Percentiles rank a stretch among this genome's conserved stretches.
phyloP scores from a whole-genome alignment of 352 stramenopile species.

The Phytopythium ostracodes region DNA sequence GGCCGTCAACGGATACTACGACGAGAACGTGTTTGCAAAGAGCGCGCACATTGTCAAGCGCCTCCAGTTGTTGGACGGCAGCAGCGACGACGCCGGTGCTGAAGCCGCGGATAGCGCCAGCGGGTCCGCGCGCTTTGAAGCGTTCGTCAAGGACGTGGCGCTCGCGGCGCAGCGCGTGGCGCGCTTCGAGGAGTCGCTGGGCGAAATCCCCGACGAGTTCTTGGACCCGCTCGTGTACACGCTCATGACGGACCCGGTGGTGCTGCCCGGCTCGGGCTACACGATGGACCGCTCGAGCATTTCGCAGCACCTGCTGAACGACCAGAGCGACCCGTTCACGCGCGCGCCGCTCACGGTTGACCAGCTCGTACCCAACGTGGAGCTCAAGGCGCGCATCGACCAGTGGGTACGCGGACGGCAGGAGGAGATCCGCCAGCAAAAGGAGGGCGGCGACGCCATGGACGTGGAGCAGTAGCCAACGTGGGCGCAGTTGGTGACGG shows the following conservation, averaged over 20 bases:
- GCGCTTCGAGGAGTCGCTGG: constrained; percentile 73
- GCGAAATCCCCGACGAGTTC: constrained; percentile 96
- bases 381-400: constrained; percentile 67
- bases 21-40: constrained; percentile 69
- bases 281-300: constrained; percentile 94
- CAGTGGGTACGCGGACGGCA: constrained; percentile 46
- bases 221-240: constrained; percentile 93
- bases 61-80: constrained; percentile 50
- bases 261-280: constrained; percentile 87
- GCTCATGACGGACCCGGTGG: constrained; percentile 96
- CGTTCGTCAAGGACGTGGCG: constrained; percentile 56
- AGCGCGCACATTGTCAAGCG: constrained; percentile 62
- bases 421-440: constrained; percentile 14
- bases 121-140: constrained; percentile 26
- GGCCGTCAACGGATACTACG: constrained; percentile 88
- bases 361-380: constrained; percentile 51
- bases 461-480: neutral
- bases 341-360: constrained; percentile 82
- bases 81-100: constrained; percentile 24
- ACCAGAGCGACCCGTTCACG: constrained; percentile 97
- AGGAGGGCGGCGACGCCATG: neutral
- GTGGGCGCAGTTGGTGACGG: neutral
- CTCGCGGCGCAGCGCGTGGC: constrained; percentile 36
- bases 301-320: constrained; percentile 95
- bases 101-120: neutral